Base-by-base conservation (phyloP, 2,329 filamentous ascomycete genomes). In the Fusarium beomiforme region DNA sequence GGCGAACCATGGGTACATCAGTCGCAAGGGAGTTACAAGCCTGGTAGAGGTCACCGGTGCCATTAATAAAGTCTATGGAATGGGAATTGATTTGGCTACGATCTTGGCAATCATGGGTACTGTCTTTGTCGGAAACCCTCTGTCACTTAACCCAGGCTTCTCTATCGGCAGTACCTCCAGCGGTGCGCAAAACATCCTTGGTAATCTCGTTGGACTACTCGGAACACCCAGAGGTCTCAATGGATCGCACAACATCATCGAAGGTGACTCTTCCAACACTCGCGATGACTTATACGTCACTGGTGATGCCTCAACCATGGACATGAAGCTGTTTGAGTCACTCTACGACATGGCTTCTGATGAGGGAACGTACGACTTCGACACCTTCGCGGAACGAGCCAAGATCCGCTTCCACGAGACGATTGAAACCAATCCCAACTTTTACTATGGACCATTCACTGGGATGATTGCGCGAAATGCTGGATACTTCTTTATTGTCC, bases 1-100 rank as follows among this genome's bases (percentile, higher is more conserved):
- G 17, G 80, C 80, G 14, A 82, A 82, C 59, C 80, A 82, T 53
- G 80, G 80, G 4, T 82, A 81, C 17, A 72, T 74, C 46, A 66
- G 41, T 17, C 60, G 72, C 11, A 74, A 64, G 16, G 72, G 72
- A 2, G 60, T 74, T 3, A 68, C 66, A 10, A 74, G 71, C 21
- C 31, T 74, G 29, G 49, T 50, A 2, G 72, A 74, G 43, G 68
- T 66, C 4, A 41, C 57, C 0, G 54, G 37, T 6, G 72, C 71
- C 8, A 66, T 70, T 47, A 74, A 74, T 10, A 43, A 69, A 7
- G 42, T 69, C 2, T 68, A 43, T 8, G 66, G 66, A 3, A 69
- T 69, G 66, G 66, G 58, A 0, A 17, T 64, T 2, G 66, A 69
- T 23, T 5, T 69, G 5, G 65, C 41, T 4, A 31, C 64, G 1